Evolutionary conservation across 345 rosid species (phyloP).

Genomic region (Combretum micranthum): DNA sequence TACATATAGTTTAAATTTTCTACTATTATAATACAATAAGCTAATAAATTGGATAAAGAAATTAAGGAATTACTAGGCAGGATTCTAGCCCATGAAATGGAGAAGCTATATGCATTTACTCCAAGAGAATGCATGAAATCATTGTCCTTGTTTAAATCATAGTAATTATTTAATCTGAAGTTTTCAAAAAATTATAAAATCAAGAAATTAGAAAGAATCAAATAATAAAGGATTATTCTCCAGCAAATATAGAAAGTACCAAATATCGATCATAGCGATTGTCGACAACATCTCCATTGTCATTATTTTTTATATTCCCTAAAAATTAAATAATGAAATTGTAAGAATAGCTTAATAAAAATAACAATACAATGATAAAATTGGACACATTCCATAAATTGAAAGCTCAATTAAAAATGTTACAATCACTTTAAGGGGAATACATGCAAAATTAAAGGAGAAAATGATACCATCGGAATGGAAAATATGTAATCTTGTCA

Average conservation of each 20-base stretch:
- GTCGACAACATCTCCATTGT: constrained; percentile 16
- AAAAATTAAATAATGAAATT: not conserved
- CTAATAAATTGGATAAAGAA: too few species aligned
- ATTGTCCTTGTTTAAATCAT: constrained; percentile 22
- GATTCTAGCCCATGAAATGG: constrained; percentile 40
- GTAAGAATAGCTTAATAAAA: not conserved
- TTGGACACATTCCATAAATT: too few species aligned
- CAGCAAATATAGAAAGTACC: constrained; percentile 1
- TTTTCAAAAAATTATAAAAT: not conserved
- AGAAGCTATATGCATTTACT: constrained; percentile 31
- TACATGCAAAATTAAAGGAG: too few species aligned
- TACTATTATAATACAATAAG: too few species aligned
- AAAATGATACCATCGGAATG: too few species aligned
- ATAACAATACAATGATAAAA: not conserved
- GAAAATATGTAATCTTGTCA: too few species aligned
- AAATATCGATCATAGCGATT: constrained; percentile 7
- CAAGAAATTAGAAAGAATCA: not conserved
- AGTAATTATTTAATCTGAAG: not conserved
- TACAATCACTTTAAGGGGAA: too few species aligned
- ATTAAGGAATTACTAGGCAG: constrained; percentile 26
- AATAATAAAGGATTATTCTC: not conserved
- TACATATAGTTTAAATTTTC: too few species aligned
- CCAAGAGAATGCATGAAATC: constrained; percentile 31
- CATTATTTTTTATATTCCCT: constrained; percentile 12
- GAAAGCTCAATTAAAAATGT: too few species aligned